Conservation (phyloP, 257 asterid genomes). For the Osmanthus fragrans region DNA sequence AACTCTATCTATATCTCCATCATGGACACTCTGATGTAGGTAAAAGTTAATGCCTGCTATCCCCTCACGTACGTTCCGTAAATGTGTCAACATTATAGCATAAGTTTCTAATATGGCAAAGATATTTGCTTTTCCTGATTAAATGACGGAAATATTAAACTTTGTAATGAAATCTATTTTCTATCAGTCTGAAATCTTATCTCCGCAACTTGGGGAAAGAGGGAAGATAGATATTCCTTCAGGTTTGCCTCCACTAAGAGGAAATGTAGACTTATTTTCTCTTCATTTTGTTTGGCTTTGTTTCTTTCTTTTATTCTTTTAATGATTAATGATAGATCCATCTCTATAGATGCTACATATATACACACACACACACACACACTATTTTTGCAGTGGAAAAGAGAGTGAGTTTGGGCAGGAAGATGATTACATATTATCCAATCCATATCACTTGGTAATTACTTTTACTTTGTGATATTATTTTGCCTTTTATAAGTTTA, state of each 20-base stretch:
- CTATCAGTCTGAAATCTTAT: not conserved
- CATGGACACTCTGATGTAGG: not conserved
- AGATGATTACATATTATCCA: slow-evolving; percentile 82
- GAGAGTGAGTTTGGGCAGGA: slow-evolving; percentile 79
- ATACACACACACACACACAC: not conserved
- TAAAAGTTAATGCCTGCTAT: not conserved
- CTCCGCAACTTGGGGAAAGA: not conserved
- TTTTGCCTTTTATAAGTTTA: slow-evolving; percentile 12
- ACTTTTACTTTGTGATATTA: slow-evolving; percentile 15
- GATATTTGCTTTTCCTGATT: not conserved
- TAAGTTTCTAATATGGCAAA: not conserved
- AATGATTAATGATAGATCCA: not conserved
- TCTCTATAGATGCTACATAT: slow-evolving; percentile 26
- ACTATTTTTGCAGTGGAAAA: slow-evolving; percentile 68
- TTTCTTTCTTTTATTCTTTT: slow-evolving; percentile 5
- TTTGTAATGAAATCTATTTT: not conserved
- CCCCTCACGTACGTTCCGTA: not conserved
- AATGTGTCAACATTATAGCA: not conserved
- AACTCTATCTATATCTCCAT: no score
- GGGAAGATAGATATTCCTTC: no score
- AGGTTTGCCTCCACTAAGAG: slow-evolving; percentile 4
- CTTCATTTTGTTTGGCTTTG: slow-evolving; percentile 1
- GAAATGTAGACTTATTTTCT: not conserved
- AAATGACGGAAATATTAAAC: not conserved
- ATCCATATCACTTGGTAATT: slow-evolving; percentile 95